Evolutionary conservation across 306 rosid species (phyloP).

Genomic region (Sindora glabra): DNA sequence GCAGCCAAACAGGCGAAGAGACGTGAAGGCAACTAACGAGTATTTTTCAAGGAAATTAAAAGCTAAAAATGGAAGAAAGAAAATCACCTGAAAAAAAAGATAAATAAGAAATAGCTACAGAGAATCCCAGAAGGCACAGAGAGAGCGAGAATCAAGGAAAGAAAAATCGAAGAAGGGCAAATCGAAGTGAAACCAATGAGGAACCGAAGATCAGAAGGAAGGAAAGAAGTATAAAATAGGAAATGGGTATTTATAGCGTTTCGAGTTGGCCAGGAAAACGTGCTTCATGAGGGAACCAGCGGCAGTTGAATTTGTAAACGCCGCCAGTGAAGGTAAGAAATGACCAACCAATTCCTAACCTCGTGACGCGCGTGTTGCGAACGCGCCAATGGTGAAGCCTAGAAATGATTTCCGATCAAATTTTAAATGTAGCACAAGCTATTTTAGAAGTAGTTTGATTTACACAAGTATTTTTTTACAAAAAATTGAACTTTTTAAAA

Average conservation of each 20-base stretch:
- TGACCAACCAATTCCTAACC: background rate
- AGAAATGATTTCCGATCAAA: no score
- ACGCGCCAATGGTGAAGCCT: no score
- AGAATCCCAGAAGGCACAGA: background rate
- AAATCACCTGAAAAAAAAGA: constrained; percentile 9
- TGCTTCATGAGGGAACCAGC: constrained; percentile 26
- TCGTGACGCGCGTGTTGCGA: background rate
- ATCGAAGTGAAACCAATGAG: constrained; percentile 18
- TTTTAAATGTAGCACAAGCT: no score
- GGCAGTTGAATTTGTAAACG: constrained; percentile 37
- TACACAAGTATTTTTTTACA: no score
- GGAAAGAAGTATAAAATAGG: background rate
- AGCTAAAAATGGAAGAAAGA: background rate
- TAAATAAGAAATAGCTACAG: background rate
- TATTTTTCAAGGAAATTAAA: background rate
- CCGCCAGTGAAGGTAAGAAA: background rate
- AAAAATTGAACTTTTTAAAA: no score
- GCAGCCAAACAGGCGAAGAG: constrained; percentile 24
- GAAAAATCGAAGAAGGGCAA: constrained; percentile 5
- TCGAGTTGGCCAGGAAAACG: constrained; percentile 19
- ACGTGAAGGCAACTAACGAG: constrained; percentile 6
- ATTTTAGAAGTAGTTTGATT: no score
- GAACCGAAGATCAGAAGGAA: background rate
- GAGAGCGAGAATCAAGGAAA: constrained; percentile 8
- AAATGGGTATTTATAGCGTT: constrained; percentile 40